Evolutionary conservation across 306 rosid genomes (phyloP).

Genomic region (Prunus fruticosa): DNA sequence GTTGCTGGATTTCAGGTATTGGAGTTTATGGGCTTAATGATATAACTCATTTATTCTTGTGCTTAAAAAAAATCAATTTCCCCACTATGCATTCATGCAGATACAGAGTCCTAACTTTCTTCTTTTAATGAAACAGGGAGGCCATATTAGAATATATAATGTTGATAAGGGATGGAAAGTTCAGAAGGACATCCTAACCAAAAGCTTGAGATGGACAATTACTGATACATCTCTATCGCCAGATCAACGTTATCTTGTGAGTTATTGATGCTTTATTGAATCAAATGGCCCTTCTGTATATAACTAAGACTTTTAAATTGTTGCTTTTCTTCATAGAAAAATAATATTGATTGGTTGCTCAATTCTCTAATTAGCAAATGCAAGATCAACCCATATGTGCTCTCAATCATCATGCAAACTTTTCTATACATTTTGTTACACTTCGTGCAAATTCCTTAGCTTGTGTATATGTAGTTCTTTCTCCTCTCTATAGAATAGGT

Average conservation of each 20-base stretch:
- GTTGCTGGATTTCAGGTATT: slow-evolving; percentile 88
- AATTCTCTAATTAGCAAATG: background rate
- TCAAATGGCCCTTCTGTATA: background rate
- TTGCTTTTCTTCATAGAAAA: background rate
- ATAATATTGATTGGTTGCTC: background rate
- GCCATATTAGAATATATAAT: slow-evolving; percentile 75
- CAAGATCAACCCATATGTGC: background rate
- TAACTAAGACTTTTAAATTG: background rate
- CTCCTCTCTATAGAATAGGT: background rate
- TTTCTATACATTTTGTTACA: background rate
- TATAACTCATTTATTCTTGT: background rate
- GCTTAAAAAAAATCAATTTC: slow-evolving; percentile 2
- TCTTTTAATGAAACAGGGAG: slow-evolving; percentile 45
- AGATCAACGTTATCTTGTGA: slow-evolving; percentile 73
- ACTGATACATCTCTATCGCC: slow-evolving; percentile 91
- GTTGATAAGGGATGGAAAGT: slow-evolving; percentile 80
- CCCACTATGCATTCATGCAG: background rate
- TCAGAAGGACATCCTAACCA: slow-evolving; percentile 73
- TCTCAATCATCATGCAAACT: background rate
- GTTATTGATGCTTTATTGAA: slow-evolving; percentile 21
- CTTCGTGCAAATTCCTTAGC: background rate
- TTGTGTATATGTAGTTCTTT: background rate
- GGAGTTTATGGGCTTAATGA: background rate
- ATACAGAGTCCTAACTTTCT: background rate
- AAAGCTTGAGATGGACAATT: slow-evolving; percentile 82